These are phyloP conservation scores for Alternaria angustiovoidea DNA, from an alignment of 2,329 filamentous ascomycete genomes.

Conservation along the genomic window DNA sequence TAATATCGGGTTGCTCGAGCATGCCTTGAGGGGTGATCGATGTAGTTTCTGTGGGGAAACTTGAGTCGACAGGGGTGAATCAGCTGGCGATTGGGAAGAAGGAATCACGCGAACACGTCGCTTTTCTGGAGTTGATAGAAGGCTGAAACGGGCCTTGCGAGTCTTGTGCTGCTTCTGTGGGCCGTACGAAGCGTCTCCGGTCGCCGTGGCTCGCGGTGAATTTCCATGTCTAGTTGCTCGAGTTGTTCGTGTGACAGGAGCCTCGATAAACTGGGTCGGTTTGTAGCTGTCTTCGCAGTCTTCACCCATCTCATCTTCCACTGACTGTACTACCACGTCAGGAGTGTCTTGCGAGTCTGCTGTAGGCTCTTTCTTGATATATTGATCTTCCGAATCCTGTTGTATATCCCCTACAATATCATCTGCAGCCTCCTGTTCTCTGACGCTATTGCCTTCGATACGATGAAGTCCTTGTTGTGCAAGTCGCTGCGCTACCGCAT, in stretches of 20 bases:
- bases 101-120: constrained; percentile 42
- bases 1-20: constrained; percentile 16
- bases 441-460: neutral
- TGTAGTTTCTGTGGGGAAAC: constrained; percentile 27
- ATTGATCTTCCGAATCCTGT: neutral
- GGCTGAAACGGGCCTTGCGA: constrained; percentile 33
- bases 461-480: constrained; percentile 27
- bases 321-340: constrained; percentile 8
- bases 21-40: constrained; percentile 26
- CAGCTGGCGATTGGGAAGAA: constrained; percentile 48
- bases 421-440: neutral
- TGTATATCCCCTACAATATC: neutral
- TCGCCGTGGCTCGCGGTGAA: neutral
- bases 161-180: constrained; percentile 3
- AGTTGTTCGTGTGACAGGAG: constrained; percentile 23
- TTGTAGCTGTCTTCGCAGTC: constrained; percentile 37
- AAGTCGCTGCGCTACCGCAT: constrained; percentile 27
- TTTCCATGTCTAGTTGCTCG: constrained; percentile 16
- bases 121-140: constrained; percentile 46
- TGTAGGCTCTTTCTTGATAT: neutral
- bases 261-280: constrained; percentile 40
- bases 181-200: neutral
- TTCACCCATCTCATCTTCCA: constrained; percentile 12
- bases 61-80: constrained; percentile 41
- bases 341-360: neutral